Conservation (phyloP, 1,284 basidiomycete genomes). For the Tilletia indica region DNA sequence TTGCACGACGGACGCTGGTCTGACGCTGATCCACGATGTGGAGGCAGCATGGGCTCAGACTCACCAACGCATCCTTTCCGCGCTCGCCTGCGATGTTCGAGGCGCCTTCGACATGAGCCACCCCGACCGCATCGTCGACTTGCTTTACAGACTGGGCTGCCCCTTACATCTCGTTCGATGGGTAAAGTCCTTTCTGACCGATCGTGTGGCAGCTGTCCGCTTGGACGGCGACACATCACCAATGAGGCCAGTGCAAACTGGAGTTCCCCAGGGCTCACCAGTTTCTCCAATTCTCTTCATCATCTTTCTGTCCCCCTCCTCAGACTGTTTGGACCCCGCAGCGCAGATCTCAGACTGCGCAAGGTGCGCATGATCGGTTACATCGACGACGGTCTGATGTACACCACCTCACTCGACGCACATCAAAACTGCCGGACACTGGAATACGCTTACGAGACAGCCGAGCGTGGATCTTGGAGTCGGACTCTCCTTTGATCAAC, state of each 20-base stretch:
- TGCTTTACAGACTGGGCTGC: too few relatives aligned
- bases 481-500: background rate
- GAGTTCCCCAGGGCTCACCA: background rate
- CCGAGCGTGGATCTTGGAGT: background rate
- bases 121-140: too few relatives aligned
- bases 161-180: too few relatives aligned
- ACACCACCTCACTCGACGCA: background rate
- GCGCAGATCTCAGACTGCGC: background rate
- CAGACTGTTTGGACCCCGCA: too few relatives aligned
- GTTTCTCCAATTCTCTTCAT: constrained; percentile 4
- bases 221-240: background rate
- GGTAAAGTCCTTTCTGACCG: too few relatives aligned
- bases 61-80: too few relatives aligned
- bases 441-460: background rate
- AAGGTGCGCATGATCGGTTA: background rate
- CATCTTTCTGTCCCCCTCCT: background rate
- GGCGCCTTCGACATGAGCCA: too few relatives aligned
- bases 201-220: background rate
- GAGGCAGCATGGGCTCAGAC: too few relatives aligned
- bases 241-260: background rate
- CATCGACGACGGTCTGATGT: background rate
- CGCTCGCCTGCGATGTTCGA: too few relatives aligned
- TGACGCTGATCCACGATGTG: too few relatives aligned
- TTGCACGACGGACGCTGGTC: too few relatives aligned
- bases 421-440: background rate